Evolutionary conservation across 2,329 filamentous ascomycete species (phyloP).

Genomic region (Aspergillus ibericus): DNA sequence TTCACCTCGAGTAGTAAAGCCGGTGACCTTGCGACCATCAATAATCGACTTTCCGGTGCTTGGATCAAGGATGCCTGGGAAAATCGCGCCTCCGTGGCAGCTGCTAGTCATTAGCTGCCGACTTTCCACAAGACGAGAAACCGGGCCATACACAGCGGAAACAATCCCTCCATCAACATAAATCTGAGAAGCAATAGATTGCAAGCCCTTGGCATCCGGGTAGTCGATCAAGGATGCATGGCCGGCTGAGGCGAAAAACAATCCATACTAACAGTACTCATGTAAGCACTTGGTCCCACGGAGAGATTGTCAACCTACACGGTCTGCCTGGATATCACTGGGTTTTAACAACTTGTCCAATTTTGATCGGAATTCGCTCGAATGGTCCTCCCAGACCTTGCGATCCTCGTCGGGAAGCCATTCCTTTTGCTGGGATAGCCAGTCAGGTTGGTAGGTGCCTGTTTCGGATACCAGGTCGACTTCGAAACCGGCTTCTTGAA

Average conservation of each 20-base stretch:
- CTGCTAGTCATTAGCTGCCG: background rate
- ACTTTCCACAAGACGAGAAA: background rate
- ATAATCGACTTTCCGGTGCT: conserved; percentile 33
- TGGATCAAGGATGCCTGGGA: background rate
- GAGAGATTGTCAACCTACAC: background rate
- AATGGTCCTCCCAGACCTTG: conserved; percentile 33
- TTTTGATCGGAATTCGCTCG: conserved; percentile 34
- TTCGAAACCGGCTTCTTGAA: conserved; percentile 34
- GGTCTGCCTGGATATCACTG: conserved; percentile 4
- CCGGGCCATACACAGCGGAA: background rate
- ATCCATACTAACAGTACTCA: background rate
- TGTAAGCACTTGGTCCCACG: background rate
- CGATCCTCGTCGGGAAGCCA: conserved; percentile 35
- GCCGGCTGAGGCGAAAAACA: background rate
- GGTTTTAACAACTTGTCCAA: conserved; percentile 33
- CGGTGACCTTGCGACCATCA: conserved; percentile 37
- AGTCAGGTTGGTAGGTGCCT: conserved; percentile 35
- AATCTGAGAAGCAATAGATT: background rate
- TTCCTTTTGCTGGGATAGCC: conserved; percentile 39
- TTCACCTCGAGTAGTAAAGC: conserved; percentile 41
- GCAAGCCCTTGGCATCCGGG: background rate
- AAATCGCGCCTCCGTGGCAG: background rate
- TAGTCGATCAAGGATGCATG: background rate
- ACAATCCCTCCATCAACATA: background rate
- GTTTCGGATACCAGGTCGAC: conserved; percentile 45